phyloP scores from a whole-genome alignment of 2,329 filamentous ascomycete genomes.

The Onygenales sp. region DNA sequence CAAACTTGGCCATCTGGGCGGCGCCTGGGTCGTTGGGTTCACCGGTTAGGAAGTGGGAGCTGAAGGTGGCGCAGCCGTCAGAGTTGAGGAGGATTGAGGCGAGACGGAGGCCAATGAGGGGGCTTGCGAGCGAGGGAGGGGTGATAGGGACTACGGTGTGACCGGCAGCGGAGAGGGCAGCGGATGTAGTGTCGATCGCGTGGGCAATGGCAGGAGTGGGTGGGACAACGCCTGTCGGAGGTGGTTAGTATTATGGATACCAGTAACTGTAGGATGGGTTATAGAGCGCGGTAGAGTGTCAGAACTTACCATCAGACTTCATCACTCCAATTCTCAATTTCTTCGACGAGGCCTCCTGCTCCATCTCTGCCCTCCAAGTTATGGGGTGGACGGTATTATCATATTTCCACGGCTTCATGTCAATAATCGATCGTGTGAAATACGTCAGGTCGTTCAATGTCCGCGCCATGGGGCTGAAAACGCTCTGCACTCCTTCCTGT shows the following conservation, averaged over 20 bases:
- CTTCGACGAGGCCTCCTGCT: constrained; percentile 51
- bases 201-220: constrained; percentile 75
- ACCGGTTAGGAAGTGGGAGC: constrained; percentile 63
- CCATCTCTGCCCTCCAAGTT: constrained; percentile 59
- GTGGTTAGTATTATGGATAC: not conserved
- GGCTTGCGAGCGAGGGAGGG: constrained; percentile 63
- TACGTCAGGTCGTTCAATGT: constrained; percentile 75
- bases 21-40: constrained; percentile 76
- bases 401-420: constrained; percentile 81
- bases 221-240: constrained; percentile 57
- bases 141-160: constrained; percentile 62
- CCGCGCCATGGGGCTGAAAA: constrained; percentile 87
- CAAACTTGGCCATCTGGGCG: constrained; percentile 63
- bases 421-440: constrained; percentile 68
- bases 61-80: constrained; percentile 74
- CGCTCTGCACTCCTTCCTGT: constrained; percentile 79
- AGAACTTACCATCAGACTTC: constrained; percentile 53
- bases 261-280: not conserved
- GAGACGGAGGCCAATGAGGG: constrained; percentile 65
- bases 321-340: constrained; percentile 67
- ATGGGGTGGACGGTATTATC: constrained; percentile 79
- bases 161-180: constrained; percentile 59
- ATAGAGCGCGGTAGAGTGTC: not conserved
- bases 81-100: constrained; percentile 74
- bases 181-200: constrained; percentile 61